Evolutionary conservation across 352 stramenopile species (phyloP).

Genomic region (Phytophthora sansomeana): DNA sequence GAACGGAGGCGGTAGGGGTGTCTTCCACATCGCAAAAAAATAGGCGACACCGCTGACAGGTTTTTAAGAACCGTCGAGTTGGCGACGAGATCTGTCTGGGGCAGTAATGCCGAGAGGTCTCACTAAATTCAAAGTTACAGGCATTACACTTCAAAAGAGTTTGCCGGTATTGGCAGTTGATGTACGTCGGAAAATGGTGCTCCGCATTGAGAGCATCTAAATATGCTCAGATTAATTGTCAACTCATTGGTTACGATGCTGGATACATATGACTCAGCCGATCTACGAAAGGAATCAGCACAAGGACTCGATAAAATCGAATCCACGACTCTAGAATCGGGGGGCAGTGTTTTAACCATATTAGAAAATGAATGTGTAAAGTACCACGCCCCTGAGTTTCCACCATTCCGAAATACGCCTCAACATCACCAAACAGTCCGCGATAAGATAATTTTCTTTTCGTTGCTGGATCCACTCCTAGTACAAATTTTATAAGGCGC

Average conservation of each 20-base stretch:
- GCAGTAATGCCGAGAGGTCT: constrained; percentile 1
- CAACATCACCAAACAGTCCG: not conserved
- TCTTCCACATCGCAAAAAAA: too few relatives aligned
- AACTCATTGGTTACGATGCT: not conserved
- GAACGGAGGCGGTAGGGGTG: too few relatives aligned
- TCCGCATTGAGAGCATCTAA: not conserved
- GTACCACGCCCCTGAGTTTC: not conserved
- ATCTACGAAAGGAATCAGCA: not conserved
- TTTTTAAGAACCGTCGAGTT: too few relatives aligned
- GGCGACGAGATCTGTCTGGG: too few relatives aligned
- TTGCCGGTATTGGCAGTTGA: not conserved
- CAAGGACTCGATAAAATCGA: too few relatives aligned
- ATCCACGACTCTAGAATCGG: too few relatives aligned
- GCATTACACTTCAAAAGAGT: not conserved
- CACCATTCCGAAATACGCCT: not conserved
- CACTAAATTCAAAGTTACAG: constrained; percentile 4
- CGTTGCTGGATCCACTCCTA: too few relatives aligned
- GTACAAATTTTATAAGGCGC: too few relatives aligned
- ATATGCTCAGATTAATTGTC: not conserved
- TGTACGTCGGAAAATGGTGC: not conserved
- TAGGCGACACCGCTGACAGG: too few relatives aligned
- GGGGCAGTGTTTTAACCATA: not conserved
- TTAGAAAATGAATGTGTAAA: not conserved
- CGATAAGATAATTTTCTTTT: too few relatives aligned
- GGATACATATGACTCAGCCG: not conserved